Conservation (phyloP, 2,329 filamentous ascomycete species). For the Microdochium trichocladiopsis region DNA sequence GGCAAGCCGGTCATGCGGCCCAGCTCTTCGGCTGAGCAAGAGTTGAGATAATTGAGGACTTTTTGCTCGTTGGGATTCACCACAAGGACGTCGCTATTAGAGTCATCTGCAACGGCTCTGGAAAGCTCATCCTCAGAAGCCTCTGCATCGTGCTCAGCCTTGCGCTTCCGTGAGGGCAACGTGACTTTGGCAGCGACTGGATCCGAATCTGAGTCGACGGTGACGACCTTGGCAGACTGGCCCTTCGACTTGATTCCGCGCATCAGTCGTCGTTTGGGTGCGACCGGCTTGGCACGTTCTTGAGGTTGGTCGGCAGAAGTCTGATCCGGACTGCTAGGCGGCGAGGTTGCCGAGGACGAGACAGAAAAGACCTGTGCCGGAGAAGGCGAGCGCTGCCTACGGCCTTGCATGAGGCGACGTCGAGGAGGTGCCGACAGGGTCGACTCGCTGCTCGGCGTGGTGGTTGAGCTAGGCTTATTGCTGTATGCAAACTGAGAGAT, state of each 20-base stretch:
- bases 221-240: constrained; percentile 3
- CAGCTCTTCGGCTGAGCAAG: constrained; percentile 66
- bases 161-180: constrained; percentile 12
- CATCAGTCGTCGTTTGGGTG: constrained; percentile 6
- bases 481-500: background rate
- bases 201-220: constrained; percentile 10
- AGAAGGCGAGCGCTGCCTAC: constrained; percentile 15
- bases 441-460: background rate
- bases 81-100: constrained; percentile 2
- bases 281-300: constrained; percentile 5
- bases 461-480: background rate
- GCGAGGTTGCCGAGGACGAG: constrained; percentile 20
- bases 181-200: constrained; percentile 1
- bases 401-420: constrained; percentile 20
- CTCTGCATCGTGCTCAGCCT: constrained; percentile 9
- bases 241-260: background rate
- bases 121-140: constrained; percentile 3
- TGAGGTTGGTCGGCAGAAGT: constrained; percentile 9
- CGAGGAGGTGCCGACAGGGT: constrained; percentile 9
- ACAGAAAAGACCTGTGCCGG: constrained; percentile 20
- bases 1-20: constrained; percentile 75
- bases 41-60: constrained; percentile 78
- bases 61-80: constrained; percentile 1
- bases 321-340: constrained; percentile 16
- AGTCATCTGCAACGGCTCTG: constrained; percentile 1